Evolutionary conservation across 345 rosid genomes (phyloP).

Genomic region (Pseudoturritis turrita): DNA sequence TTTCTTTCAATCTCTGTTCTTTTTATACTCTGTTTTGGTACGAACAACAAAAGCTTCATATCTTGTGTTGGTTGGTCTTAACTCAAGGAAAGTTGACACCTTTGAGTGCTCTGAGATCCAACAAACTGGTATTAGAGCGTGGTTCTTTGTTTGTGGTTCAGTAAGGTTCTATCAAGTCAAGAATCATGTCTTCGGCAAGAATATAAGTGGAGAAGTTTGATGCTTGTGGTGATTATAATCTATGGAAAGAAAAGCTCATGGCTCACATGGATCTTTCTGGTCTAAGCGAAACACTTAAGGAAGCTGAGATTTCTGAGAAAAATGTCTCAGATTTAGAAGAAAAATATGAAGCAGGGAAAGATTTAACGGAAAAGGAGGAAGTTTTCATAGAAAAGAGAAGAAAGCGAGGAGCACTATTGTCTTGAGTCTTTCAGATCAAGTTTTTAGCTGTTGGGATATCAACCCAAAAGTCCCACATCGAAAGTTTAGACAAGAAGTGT

Average conservation of each 20-base stretch:
- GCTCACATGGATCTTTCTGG: background rate
- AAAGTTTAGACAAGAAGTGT: too few species aligned
- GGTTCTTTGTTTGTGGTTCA: background rate
- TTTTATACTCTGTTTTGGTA: too few species aligned
- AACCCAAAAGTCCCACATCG: too few species aligned
- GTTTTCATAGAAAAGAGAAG: too few species aligned
- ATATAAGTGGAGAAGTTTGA: background rate
- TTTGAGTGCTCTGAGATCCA: too few species aligned
- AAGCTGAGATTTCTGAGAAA: rapidly evolving
- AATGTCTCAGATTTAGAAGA: background rate
- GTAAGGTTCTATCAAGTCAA: background rate
- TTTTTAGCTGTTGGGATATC: too few species aligned
- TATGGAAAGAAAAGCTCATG: background rate
- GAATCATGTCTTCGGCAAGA: background rate
- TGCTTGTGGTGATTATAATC: background rate
- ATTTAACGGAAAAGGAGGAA: background rate
- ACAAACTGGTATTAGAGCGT: background rate
- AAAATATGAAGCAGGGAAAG: too few species aligned
- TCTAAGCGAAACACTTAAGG: background rate
- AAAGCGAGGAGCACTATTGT: background rate
- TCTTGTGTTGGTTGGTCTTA: too few species aligned
- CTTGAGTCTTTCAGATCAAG: background rate
- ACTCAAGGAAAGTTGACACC: too few species aligned
- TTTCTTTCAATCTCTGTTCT: too few species aligned
- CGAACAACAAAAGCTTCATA: too few species aligned